phyloP scores from a whole-genome alignment of 1,139 yeast genomes.

The Pichia sp. region DNA sequence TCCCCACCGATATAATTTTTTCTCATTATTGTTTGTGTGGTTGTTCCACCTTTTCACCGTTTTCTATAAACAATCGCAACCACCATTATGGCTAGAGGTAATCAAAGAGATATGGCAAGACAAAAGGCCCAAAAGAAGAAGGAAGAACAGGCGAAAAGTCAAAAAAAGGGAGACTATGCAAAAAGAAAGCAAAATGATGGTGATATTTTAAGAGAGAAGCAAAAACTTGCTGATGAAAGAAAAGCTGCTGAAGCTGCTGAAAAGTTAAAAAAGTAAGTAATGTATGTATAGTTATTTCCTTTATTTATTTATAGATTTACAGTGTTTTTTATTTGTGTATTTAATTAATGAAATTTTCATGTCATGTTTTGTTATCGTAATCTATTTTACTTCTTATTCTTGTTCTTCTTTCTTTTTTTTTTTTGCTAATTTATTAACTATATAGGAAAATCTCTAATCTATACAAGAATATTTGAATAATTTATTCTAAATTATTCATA shows the following conservation, averaged over 20 bases:
- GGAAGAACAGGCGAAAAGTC: slow-evolving; percentile 48
- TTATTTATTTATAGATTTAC: not conserved
- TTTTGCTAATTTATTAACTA: not conserved
- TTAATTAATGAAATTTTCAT: not conserved
- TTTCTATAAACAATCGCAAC: too few relatives aligned
- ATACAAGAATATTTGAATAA: not conserved
- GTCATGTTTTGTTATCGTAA: not conserved
- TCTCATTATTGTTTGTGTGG: not conserved
- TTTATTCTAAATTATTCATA: not conserved
- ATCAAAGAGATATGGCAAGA: slow-evolving; percentile 92
- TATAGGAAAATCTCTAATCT: not conserved
- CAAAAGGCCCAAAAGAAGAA: slow-evolving; percentile 80
- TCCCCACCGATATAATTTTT: not conserved
- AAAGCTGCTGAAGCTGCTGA: slow-evolving; percentile 38
- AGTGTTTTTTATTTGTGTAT: not conserved
- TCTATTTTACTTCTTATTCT: not conserved
- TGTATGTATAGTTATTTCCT: too few relatives aligned
- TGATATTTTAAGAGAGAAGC: slow-evolving; percentile 81
- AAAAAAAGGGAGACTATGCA: slow-evolving; percentile 78
- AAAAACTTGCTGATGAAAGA: slow-evolving; percentile 68
- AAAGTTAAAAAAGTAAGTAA: slow-evolving; percentile 2
- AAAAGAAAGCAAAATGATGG: slow-evolving; percentile 78
- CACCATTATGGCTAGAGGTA: slow-evolving; percentile 78
- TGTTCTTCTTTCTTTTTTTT: not conserved
- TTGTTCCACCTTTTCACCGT: too few relatives aligned